Conservation (phyloP, 768 basidiomycete species). For the Tricholoma furcatifolium region DNA sequence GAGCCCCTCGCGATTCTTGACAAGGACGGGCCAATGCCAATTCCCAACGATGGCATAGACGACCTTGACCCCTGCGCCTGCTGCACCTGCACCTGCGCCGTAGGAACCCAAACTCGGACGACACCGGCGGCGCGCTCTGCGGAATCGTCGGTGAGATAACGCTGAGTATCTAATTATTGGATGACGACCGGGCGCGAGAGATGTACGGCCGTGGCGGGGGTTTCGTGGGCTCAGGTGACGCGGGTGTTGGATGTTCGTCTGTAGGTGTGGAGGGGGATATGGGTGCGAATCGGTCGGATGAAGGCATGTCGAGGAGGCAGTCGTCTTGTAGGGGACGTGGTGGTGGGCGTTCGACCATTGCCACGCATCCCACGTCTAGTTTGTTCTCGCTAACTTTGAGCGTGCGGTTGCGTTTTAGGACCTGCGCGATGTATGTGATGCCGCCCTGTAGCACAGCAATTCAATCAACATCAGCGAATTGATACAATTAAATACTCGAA, state of each 20-base stretch:
- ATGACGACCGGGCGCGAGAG: constrained; percentile 52
- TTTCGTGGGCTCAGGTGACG: constrained; percentile 31
- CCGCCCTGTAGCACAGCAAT: constrained; percentile 44
- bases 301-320: constrained; percentile 39
- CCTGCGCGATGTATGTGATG: constrained; percentile 89
- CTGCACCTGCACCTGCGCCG: constrained; percentile 13
- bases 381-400: constrained; percentile 95
- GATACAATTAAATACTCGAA: constrained; percentile 19
- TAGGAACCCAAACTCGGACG: constrained; percentile 14
- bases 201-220: constrained; percentile 59
- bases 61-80: constrained; percentile 9
- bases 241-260: constrained; percentile 23
- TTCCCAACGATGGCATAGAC: not conserved
- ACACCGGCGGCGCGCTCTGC: constrained; percentile 12
- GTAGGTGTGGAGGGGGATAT: not conserved
- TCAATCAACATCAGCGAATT: not conserved
- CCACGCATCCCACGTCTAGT: constrained; percentile 81
- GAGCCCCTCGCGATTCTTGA: constrained; percentile 19
- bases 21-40: constrained; percentile 19
- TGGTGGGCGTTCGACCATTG: constrained; percentile 84
- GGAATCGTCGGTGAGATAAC: constrained; percentile 35
- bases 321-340: constrained; percentile 72
- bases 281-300: constrained; percentile 3
- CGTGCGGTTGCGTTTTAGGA: constrained; percentile 93
- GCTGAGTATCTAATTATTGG: constrained; percentile 39